phyloP scores from a whole-genome alignment of 768 basidiomycete species.

The Cystofilobasidium macerans region DNA sequence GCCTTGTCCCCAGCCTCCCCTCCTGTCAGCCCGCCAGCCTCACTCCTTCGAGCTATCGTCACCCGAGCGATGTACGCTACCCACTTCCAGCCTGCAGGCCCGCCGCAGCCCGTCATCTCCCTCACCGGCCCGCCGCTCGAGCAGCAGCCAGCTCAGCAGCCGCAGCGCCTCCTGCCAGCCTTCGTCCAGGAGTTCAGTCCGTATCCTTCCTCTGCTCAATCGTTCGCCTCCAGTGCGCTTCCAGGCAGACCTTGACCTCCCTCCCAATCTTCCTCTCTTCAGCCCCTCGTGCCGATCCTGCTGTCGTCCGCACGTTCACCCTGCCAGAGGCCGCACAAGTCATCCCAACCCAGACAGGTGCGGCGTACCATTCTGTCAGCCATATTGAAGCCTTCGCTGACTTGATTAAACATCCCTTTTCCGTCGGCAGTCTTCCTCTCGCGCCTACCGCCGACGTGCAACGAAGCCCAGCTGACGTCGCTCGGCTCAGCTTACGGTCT shows the following conservation, averaged over 20 bases:
- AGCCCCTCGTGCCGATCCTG: too few species aligned
- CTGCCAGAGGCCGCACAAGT: too few species aligned
- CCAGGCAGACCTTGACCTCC: too few species aligned
- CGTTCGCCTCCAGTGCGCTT: too few species aligned
- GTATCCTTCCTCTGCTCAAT: background rate
- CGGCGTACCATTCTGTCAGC: too few species aligned
- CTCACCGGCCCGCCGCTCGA: background rate
- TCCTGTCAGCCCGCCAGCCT: background rate
- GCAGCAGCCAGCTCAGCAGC: background rate
- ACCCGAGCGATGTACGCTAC: background rate
- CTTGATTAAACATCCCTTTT: too few species aligned
- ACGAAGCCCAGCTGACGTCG: conserved; percentile 10
- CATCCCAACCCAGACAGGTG: too few species aligned
- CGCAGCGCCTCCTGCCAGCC: background rate
- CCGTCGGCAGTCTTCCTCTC: conserved; percentile 12
- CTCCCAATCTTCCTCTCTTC: background rate
- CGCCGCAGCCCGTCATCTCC: background rate
- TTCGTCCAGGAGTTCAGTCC: background rate
- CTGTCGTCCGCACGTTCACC: too few species aligned
- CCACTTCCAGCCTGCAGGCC: background rate
- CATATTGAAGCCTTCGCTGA: too few species aligned
- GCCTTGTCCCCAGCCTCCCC: background rate
- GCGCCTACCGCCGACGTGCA: conserved; percentile 18
- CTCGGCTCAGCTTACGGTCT: conserved; percentile 14
- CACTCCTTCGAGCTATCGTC: background rate